Evolutionary conservation across 2,329 filamentous ascomycete genomes (phyloP), one percentile per base, ranked within the genome.

Genomic region (Aspergillus ochraceus): DNA sequence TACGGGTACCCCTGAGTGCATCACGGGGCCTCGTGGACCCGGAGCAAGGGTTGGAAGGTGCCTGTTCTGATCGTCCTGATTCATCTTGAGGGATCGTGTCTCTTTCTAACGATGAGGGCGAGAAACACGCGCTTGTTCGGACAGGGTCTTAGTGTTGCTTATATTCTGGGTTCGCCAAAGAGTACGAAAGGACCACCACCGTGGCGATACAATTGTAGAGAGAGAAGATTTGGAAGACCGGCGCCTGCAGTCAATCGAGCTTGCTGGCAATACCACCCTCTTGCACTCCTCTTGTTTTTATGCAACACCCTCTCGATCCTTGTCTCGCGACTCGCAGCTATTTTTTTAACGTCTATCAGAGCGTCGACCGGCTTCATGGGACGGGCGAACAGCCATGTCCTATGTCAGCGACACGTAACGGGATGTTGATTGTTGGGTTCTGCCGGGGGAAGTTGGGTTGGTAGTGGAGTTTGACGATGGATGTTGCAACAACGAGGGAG

Each of bases 1-100:
- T n/a, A 64, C 60, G n/a, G 66, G 52, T n/a, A 64, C 60, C 11
- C 65, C 36, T 30, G 61, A 45, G 55, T 60, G 29, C 61, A 64
- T 54, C 59, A 66, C 47, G 59, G 58, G 42, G 52, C 62, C 56
- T 56, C 65, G 55, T 52, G 71, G 63, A 30, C 64, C 61, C 58
- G 71, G 72, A 30, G 71, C 71, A 29, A 75, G 63, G 12, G 65
- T 54, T 54, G 66, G 68, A 49, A 74, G 71, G 11, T 65, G 62
- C 51, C 65, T 72, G 29, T 61, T 53, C 26, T 62, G 59, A 36
- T 68, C 63, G 29, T 66, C 63, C 12, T 60, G 51, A 22, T 60
- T 57, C 67, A 68, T 68, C 20, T 59, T 56, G 12, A 32, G 22
- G 22, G 22, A 11, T n/a, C 26, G 36, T 12, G 30, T 45, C 30